These are phyloP conservation scores for Coemansia sp. DNA, from an alignment of 192 early-diverging fungal genomes.

Conservation along the genomic window DNA sequence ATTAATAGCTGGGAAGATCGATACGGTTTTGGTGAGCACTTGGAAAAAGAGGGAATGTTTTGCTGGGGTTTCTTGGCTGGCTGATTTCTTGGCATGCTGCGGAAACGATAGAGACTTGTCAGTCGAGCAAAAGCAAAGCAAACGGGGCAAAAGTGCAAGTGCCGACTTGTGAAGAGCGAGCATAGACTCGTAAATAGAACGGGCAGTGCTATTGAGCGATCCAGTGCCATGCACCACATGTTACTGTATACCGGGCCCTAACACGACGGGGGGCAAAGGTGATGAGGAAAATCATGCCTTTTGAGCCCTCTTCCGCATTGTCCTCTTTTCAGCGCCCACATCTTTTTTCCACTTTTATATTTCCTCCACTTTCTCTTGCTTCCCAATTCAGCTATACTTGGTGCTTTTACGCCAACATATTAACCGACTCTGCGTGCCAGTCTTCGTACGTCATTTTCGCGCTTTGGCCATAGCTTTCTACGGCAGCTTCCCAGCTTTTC, in stretches of 20 bases:
- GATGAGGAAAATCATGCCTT: slow-evolving; percentile 9
- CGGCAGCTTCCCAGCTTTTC: neutral
- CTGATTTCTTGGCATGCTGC: neutral
- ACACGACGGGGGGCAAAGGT: slow-evolving; percentile 1
- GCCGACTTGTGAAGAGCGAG: no score
- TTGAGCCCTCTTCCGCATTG: neutral
- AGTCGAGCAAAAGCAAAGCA: neutral
- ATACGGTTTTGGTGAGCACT: neutral
- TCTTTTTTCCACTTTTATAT: neutral
- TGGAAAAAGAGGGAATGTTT: neutral
- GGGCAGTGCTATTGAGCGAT: neutral
- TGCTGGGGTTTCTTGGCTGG: neutral
- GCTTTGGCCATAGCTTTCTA: neutral
- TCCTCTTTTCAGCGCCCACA: slow-evolving; percentile 4
- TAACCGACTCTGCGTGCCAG: neutral
- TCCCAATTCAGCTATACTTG: neutral
- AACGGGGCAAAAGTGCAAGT: no score
- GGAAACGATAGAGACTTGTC: neutral
- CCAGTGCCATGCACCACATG: neutral
- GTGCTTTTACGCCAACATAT: neutral
- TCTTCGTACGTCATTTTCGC: neutral
- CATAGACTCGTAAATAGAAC: no score
- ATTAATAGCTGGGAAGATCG: neutral
- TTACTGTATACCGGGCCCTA: slow-evolving; percentile 1
- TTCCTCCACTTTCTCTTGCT: neutral